Conservation (phyloP, 768 basidiomycete species). For the Zangia roseola region DNA sequence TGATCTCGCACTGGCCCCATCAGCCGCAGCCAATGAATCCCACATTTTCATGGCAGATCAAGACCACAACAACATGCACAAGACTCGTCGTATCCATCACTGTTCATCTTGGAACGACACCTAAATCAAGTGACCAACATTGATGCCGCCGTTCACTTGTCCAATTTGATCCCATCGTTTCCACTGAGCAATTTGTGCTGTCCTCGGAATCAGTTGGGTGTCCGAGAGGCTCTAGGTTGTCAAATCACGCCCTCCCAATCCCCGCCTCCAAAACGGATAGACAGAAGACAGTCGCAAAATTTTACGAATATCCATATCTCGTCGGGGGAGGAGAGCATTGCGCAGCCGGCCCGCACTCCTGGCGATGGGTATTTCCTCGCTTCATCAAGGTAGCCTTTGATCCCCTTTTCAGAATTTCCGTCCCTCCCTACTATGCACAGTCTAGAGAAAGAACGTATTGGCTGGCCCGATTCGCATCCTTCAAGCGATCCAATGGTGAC, state of each 20-base stretch:
- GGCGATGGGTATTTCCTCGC: not conserved
- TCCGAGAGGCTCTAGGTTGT: not conserved
- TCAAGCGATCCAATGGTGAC: not conserved
- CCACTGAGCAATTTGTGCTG: not conserved
- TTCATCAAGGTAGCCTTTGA: not conserved
- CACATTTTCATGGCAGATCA: no score
- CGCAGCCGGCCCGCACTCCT: not conserved
- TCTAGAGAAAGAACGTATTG: not conserved
- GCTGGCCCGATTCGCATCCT: not conserved
- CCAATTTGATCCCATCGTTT: conserved; percentile 1
- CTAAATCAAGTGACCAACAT: not conserved
- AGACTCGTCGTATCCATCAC: not conserved
- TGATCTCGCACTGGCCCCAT: conserved; percentile 8
- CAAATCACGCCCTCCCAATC: not conserved
- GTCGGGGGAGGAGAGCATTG: not conserved
- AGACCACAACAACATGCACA: no score
- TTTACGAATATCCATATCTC: not conserved
- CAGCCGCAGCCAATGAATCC: not conserved
- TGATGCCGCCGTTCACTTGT: not conserved
- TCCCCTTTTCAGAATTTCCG: not conserved
- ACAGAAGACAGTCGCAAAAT: not conserved
- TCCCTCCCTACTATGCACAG: not conserved
- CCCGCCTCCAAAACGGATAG: not conserved
- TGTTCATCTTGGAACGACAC: not conserved
- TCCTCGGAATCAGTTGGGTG: conserved; percentile 2